Evolutionary conservation across 192 early-diverging fungal species (phyloP).

Genomic region (Chytriomyces confervae): DNA sequence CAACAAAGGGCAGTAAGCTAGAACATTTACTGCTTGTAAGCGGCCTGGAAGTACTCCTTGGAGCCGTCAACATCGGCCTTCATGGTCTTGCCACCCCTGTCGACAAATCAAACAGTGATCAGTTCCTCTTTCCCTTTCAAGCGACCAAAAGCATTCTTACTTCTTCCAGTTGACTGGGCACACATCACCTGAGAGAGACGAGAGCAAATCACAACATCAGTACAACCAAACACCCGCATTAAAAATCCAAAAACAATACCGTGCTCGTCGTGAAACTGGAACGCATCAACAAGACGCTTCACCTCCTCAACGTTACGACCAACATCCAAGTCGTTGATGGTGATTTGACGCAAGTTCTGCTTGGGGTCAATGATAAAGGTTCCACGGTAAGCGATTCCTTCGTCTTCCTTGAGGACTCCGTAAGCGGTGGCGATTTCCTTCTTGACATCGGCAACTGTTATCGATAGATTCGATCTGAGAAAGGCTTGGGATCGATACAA

Average conservation of each 20-base stretch:
- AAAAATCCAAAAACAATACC: no score
- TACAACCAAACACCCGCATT: no score
- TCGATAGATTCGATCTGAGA: not conserved
- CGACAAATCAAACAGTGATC: conserved; percentile 17
- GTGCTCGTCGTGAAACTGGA: conserved; percentile 64
- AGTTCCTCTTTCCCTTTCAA: not conserved
- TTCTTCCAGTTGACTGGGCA: conserved; percentile 66
- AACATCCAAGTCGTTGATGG: conserved; percentile 64
- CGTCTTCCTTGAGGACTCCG: conserved; percentile 65
- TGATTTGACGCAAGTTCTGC: conserved; percentile 61
- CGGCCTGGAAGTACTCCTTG: conserved; percentile 35
- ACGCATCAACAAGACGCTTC: conserved; percentile 64
- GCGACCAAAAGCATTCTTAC: conserved; percentile 10
- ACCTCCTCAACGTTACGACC: conserved; percentile 70
- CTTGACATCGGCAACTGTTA: conserved; percentile 76
- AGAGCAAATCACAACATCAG: no score
- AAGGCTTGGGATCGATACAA: not conserved
- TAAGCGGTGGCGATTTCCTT: conserved; percentile 89
- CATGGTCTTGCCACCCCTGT: conserved; percentile 54
- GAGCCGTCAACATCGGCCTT: conserved; percentile 45
- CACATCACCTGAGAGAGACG: conserved; percentile 55
- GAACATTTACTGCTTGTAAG: conserved; percentile 9
- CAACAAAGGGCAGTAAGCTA: not conserved
- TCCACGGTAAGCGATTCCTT: conserved; percentile 56
- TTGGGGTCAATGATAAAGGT: conserved; percentile 69